A percentile compares a stretch with the other conserved stretches of the same genome.
Evolutionary conservation across 345 rosid species (phyloP).

Genomic region (Streptanthus diversifolius): DNA sequence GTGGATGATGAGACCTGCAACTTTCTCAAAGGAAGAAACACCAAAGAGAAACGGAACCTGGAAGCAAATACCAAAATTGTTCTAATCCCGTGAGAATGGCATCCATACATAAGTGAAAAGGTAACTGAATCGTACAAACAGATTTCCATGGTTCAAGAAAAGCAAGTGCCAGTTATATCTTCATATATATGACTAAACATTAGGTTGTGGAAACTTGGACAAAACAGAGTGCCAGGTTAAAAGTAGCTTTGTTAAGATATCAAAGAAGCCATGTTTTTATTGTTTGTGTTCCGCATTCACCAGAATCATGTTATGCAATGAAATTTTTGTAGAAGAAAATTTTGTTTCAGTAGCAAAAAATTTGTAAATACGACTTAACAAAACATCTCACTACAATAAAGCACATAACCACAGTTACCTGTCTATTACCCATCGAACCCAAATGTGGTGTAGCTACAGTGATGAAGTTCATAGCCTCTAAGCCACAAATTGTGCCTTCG

Average conservation of each 20-base stretch:
- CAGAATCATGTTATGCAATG: constrained; percentile 5
- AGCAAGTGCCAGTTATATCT: not conserved
- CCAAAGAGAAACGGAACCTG: constrained; percentile 99
- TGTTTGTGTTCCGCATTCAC: not conserved
- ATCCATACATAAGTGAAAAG: not conserved
- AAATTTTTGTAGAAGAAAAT: not conserved
- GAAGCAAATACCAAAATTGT: constrained; percentile 21
- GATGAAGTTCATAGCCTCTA: constrained; percentile 85
- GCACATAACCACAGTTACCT: constrained; percentile 42
- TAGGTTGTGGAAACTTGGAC: not conserved
- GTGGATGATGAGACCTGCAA: constrained; percentile 77
- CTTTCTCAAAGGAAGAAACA: constrained; percentile 78
- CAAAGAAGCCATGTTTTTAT: not conserved
- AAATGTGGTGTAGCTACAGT: constrained; percentile 97
- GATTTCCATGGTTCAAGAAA: not conserved
- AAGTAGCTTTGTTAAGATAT: not conserved
- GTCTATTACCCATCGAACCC: constrained; percentile 93
- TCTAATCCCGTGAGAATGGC: not conserved
- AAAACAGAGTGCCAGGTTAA: not conserved
- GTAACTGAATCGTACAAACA: constrained; percentile 1
- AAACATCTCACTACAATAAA: not conserved
- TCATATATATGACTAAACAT: not conserved
- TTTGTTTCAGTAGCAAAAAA: not conserved
- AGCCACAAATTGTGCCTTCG: constrained; percentile 62
- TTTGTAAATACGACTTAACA: not conserved